Base-by-base conservation (phyloP, 345 rosid genomes). In the Aquilaria malaccensis region DNA sequence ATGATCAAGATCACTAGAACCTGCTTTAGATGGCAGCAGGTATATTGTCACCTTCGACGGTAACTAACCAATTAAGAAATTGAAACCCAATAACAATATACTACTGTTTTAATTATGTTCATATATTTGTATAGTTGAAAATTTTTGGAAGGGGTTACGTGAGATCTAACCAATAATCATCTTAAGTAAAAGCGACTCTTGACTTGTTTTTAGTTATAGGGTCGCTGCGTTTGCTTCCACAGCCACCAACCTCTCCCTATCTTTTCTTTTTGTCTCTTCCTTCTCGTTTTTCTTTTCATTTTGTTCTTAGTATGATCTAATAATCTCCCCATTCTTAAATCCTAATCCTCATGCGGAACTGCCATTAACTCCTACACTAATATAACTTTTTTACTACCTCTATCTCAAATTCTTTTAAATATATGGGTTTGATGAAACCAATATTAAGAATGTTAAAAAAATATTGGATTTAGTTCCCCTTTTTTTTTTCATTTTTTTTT, bases 111-210 rank as follows among this genome's bases (percentile, higher is more conserved):
- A 22, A 22, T 22, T 22, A 22, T 22, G 22, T 22, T 22, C 22
- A 22, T 22, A 22, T 22, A 22, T 37, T 4, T 37, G 7, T 37
- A 37, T 37, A 37, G 43, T 7, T 37, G 43, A 37, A 37, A 37
- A 3, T 59, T 45, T 41, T 66, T 14, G 54, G 45, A 30, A 33
- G n/a, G 53, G 78, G 68, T 82, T 71, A 9, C 87, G 65, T 80
- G 45, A 67, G 56, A 74, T 73, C 11, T 45, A 67, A 70, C 69
- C 58, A 67, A 13, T n/a, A 11, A 66, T 51, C 0, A 14, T 59
- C 70, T 12, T 49, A 83, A 83, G 88, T 78, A 81, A 90, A 83
- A 87, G 79, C 77, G 97, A 90, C 97, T 50, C 77, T 56, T 73
- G 75, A 83, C 71, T 77, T 82, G 96, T 72, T 75, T 80, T 85